Percentiles rank a stretch among this genome's conserved stretches.
Conservation (phyloP, 1,139 yeast species). For the Martiniozyma asiatica region DNA sequence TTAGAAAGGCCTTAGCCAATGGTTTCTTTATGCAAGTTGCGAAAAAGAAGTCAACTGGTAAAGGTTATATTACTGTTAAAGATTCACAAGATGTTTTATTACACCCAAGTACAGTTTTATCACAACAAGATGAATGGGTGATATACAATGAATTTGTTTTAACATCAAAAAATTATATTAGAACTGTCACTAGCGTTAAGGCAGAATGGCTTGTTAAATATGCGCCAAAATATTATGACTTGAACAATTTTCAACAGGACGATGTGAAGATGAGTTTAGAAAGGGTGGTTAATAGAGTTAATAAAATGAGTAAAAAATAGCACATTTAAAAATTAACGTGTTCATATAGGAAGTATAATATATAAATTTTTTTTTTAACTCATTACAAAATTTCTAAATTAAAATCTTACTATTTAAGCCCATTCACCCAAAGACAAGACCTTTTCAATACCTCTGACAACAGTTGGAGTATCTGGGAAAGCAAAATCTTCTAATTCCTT, state of each 20-base stretch:
- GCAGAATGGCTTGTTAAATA: constrained; percentile 86
- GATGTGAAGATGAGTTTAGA: constrained; percentile 75
- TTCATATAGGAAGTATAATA: neutral
- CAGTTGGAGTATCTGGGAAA: constrained; percentile 91
- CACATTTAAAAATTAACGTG: constrained; percentile 9
- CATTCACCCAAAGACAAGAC: constrained; percentile 56
- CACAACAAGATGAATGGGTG: constrained; percentile 84
- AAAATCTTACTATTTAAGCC: constrained; percentile 13
- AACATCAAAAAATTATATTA: constrained; percentile 83
- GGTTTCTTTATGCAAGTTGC: constrained; percentile 99
- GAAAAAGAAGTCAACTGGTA: constrained; percentile 63
- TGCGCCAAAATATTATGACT: constrained; percentile 76
- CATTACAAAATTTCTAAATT: neutral
- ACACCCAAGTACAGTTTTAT: constrained; percentile 86
- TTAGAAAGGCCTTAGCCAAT: constrained; percentile 76
- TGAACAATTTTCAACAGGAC: constrained; percentile 66
- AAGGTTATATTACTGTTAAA: constrained; percentile 76
- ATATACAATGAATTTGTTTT: constrained; percentile 90
- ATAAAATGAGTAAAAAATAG: constrained; percentile 28
- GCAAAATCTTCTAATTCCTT: constrained; percentile 95
- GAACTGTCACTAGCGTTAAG: constrained; percentile 85
- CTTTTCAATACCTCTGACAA: constrained; percentile 83
- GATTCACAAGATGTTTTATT: constrained; percentile 92
- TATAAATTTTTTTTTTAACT: neutral
- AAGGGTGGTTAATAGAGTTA: constrained; percentile 44